Conservation (phyloP, 371 early-diverging fungal species). For the Catenaria anguillulae region DNA sequence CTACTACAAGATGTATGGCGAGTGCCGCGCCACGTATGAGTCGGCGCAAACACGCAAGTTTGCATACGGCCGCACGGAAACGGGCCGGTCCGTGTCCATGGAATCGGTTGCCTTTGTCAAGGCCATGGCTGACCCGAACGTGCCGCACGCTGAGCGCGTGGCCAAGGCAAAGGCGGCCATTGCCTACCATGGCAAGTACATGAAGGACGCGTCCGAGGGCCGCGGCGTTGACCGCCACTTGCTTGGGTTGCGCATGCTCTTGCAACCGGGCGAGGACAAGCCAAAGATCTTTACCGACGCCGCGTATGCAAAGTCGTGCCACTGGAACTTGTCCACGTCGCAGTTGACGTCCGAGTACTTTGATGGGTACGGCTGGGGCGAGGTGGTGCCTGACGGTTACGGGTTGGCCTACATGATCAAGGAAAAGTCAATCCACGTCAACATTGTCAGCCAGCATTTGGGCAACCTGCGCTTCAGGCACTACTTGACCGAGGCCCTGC, state of each 20-base stretch:
- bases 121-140: conserved; percentile 58
- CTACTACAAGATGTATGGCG: conserved; percentile 75
- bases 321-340: conserved; percentile 88
- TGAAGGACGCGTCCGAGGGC: conserved; percentile 62
- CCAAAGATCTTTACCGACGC: conserved; percentile 76
- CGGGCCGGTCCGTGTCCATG: conserved; percentile 61
- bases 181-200: conserved; percentile 59
- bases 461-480: conserved; percentile 27
- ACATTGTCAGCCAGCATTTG: conserved; percentile 56
- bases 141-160: conserved; percentile 35
- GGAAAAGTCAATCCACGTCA: conserved; percentile 64
- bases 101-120: conserved; percentile 73
- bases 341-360: conserved; percentile 81
- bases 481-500: conserved; percentile 52
- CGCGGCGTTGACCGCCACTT: conserved; percentile 85
- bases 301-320: conserved; percentile 57
- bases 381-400: conserved; percentile 89
- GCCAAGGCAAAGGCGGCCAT: conserved; percentile 56
- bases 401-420: conserved; percentile 91
- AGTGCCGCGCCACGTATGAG: conserved; percentile 72
- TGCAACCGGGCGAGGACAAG: conserved; percentile 52
- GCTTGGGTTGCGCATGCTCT: conserved; percentile 36
- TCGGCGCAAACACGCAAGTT: conserved; percentile 79
- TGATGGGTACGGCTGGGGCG: conserved; percentile 91
- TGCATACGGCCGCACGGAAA: conserved; percentile 90